Conservation (phyloP, 2,329 filamentous ascomycete genomes). For the Coniosporium tulheliwenetii region DNA sequence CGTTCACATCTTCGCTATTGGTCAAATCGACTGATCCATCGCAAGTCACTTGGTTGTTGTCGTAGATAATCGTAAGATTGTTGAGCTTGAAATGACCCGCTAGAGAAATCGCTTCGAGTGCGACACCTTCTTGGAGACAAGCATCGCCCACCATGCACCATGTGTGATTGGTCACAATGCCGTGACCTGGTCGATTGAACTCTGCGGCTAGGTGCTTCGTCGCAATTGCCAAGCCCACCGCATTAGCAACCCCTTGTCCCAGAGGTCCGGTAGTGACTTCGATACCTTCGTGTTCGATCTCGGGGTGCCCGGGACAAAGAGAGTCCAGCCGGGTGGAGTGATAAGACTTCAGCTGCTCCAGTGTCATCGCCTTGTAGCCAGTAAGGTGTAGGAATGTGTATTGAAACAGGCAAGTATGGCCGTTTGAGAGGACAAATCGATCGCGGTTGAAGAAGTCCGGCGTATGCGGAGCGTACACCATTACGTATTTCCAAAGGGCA, state of each 20-base stretch:
- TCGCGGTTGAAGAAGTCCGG: constrained; percentile 27
- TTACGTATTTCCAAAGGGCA: constrained; percentile 26
- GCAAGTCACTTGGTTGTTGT: constrained; percentile 46
- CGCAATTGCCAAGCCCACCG: constrained; percentile 43
- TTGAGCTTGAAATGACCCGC: constrained; percentile 40
- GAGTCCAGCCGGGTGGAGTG: constrained; percentile 32
- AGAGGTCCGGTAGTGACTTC: constrained; percentile 45
- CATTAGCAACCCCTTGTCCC: constrained; percentile 45
- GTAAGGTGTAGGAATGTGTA: constrained; percentile 38
- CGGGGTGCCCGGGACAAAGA: constrained; percentile 39
- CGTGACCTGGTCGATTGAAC: constrained; percentile 37
- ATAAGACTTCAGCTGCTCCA: constrained; percentile 42
- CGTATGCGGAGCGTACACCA: constrained; percentile 23
- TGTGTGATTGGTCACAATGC: constrained; percentile 32
- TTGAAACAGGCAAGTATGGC: constrained; percentile 26
- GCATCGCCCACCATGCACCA: constrained; percentile 43
- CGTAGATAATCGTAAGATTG: constrained; percentile 43
- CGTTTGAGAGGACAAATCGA: constrained; percentile 29
- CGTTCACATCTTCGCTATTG: constrained; percentile 41
- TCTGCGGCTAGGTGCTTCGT: constrained; percentile 38
- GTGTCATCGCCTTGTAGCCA: constrained; percentile 39
- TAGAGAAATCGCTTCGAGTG: constrained; percentile 38
- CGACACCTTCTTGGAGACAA: constrained; percentile 43
- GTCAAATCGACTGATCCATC: constrained; percentile 39
- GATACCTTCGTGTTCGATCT: constrained; percentile 41